Conservation (phyloP, 176 grass and related monocot species). For the Lolium perenne region DNA sequence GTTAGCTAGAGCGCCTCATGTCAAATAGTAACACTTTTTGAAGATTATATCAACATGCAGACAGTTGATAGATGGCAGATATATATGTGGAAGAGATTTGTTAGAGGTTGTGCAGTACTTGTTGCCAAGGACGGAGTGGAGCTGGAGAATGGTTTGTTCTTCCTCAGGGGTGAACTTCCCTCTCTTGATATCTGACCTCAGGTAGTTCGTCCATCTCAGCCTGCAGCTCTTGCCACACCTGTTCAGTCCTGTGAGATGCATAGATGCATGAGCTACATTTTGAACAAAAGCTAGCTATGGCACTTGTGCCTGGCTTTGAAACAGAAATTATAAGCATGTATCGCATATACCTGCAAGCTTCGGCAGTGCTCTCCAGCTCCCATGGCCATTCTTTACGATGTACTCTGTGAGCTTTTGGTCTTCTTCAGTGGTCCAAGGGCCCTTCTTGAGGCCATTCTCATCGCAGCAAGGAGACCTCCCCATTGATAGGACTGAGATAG, state of each 20-base stretch:
- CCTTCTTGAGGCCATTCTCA: conserved; percentile 94
- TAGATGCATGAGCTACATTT: conserved; percentile 42
- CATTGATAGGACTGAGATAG: conserved; percentile 60
- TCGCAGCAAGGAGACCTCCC: conserved; percentile 86
- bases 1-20: conserved; percentile 30
- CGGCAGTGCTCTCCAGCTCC: conserved; percentile 92
- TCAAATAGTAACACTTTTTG: background rate
- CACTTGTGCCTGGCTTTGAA: no score
- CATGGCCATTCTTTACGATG: conserved; percentile 86
- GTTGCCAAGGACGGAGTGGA: conserved; percentile 93
- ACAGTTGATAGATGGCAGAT: conserved; percentile 25
- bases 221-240: conserved; percentile 99
- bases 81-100: conserved; percentile 27
- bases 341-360: conserved; percentile 76
- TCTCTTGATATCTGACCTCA: conserved; percentile 95
- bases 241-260: conserved; percentile 67
- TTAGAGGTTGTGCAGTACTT: conserved; percentile 55
- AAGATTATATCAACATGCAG: conserved; percentile 17
- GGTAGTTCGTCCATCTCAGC: conserved; percentile 98
- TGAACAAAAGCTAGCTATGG: conserved; percentile 1
- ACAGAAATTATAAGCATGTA: background rate
- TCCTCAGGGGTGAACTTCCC: conserved; percentile 88
- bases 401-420: conserved; percentile 75
- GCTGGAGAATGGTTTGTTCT: conserved; percentile 82
- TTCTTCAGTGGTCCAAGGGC: conserved; percentile 92